Evolutionary conservation across 2,329 filamentous ascomycete species (phyloP).

Genomic region (Diplodia seriata): DNA sequence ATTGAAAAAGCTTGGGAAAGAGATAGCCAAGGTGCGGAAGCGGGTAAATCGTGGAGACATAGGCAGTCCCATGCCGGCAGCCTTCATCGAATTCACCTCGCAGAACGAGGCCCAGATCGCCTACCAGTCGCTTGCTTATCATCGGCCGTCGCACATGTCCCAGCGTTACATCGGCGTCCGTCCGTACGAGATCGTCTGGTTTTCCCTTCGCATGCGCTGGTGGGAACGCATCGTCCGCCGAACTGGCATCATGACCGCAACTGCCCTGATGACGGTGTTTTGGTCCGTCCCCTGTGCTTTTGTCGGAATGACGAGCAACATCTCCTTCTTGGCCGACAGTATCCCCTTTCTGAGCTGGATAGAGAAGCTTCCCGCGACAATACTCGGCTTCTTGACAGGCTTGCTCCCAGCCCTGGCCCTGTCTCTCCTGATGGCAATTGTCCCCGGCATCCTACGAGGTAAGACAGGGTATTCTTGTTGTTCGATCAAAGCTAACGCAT

Average conservation of each 20-base stretch:
- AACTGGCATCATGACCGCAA: slow-evolving; percentile 67
- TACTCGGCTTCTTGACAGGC: slow-evolving; percentile 79
- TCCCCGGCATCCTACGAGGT: slow-evolving; percentile 59
- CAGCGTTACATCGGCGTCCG: slow-evolving; percentile 90
- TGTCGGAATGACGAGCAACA: slow-evolving; percentile 80
- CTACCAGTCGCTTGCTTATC: slow-evolving; percentile 88
- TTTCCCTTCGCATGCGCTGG: slow-evolving; percentile 95
- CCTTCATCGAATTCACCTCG: slow-evolving; percentile 98
- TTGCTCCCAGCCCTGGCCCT: slow-evolving; percentile 83
- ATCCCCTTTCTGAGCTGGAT: slow-evolving; percentile 77
- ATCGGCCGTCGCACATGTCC: slow-evolving; percentile 90
- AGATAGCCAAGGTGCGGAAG: slow-evolving; percentile 89
- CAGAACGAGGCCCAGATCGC: slow-evolving; percentile 98
- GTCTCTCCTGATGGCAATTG: slow-evolving; percentile 80
- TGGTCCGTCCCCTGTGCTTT: slow-evolving; percentile 93
- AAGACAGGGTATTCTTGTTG: slow-evolving; percentile 65
- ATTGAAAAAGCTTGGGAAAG: slow-evolving; percentile 71
- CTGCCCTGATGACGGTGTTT: slow-evolving; percentile 78
- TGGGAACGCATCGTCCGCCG: slow-evolving; percentile 85
- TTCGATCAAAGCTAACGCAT: slow-evolving; percentile 73
- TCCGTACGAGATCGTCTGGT: slow-evolving; percentile 91
- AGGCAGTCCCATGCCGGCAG: slow-evolving; percentile 77
- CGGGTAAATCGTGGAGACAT: slow-evolving; percentile 81
- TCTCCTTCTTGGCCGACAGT: slow-evolving; percentile 70
- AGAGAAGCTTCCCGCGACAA: slow-evolving; percentile 62